Conservation (phyloP, 352 stramenopile genomes). For the Globisporangium okanoganense region DNA sequence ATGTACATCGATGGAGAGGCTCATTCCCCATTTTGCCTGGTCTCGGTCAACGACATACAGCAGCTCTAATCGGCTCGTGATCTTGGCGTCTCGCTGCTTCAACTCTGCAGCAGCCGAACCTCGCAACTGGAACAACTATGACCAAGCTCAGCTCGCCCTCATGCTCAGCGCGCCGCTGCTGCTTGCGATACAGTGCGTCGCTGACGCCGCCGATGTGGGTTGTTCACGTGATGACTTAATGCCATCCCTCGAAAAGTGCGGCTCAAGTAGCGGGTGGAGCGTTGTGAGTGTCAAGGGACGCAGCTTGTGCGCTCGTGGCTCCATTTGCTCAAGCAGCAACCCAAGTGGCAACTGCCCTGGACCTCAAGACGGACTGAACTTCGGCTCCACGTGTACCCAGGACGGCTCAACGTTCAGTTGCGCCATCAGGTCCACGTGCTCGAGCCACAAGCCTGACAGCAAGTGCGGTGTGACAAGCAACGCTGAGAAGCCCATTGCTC, state of each 20-base stretch:
- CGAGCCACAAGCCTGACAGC: not conserved
- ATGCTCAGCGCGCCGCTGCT: not conserved
- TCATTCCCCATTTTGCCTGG: conserved; percentile 10
- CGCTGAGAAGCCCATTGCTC: not conserved
- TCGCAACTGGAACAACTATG: conserved; percentile 1
- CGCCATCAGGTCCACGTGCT: not conserved
- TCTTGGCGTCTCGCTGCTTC: not conserved
- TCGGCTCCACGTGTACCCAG: not conserved
- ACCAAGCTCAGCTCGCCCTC: not conserved
- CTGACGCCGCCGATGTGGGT: not conserved
- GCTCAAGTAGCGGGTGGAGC: no score
- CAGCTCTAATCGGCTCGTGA: not conserved
- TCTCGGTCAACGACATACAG: conserved; percentile 6
- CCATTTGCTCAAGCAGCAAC: not conserved
- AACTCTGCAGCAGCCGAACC: not conserved
- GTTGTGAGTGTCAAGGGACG: not conserved
- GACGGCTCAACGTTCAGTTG: not conserved
- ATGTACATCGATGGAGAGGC: not conserved
- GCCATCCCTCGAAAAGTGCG: conserved; percentile 1
- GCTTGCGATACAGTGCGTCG: not conserved
- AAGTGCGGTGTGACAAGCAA: conserved; percentile 1
- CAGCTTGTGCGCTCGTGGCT: not conserved
- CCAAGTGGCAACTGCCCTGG: not conserved
- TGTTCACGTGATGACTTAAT: not conserved
- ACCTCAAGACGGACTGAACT: conserved; percentile 3